Evolutionary conservation across 2,329 filamentous ascomycete genomes (phyloP).

Genomic region (Aspergillus arachidicola): DNA sequence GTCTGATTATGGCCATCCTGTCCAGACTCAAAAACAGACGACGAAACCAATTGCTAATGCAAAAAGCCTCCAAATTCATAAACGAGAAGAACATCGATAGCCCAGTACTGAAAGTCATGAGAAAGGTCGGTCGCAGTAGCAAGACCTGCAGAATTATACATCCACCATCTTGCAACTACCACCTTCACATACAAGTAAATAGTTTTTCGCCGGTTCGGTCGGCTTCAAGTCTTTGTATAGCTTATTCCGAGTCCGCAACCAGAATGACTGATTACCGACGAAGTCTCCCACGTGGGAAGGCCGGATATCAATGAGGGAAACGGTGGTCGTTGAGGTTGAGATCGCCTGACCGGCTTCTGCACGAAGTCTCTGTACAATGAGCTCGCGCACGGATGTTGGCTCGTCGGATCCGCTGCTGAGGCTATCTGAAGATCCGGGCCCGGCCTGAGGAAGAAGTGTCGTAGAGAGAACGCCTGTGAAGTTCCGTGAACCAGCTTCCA

Average conservation of each 20-base stretch:
- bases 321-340: conserved; percentile 35
- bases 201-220: conserved; percentile 38
- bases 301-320: conserved; percentile 41
- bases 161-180: conserved; percentile 41
- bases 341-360: conserved; percentile 35
- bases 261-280: conserved; percentile 39
- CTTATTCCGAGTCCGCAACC: conserved; percentile 41
- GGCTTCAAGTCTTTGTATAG: conserved; percentile 41
- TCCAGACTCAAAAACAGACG: background rate
- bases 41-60: background rate
- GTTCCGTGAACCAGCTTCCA: conserved; percentile 68
- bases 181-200: conserved; percentile 42
- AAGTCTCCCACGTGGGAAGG: conserved; percentile 37
- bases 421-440: conserved; percentile 15
- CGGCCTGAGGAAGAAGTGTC: conserved; percentile 19
- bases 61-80: background rate
- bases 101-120: background rate
- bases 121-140: background rate
- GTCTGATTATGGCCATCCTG: background rate
- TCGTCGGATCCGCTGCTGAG: conserved; percentile 23
- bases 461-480: conserved; percentile 58
- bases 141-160: conserved; percentile 23
- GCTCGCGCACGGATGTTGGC: conserved; percentile 30
- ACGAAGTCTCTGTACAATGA: conserved; percentile 36
- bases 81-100: background rate